A percentile compares a stretch with the other conserved stretches of the same genome.
Evolutionary conservation across 257 asterid species (phyloP).

Genomic region (Linderniella brevidens): DNA sequence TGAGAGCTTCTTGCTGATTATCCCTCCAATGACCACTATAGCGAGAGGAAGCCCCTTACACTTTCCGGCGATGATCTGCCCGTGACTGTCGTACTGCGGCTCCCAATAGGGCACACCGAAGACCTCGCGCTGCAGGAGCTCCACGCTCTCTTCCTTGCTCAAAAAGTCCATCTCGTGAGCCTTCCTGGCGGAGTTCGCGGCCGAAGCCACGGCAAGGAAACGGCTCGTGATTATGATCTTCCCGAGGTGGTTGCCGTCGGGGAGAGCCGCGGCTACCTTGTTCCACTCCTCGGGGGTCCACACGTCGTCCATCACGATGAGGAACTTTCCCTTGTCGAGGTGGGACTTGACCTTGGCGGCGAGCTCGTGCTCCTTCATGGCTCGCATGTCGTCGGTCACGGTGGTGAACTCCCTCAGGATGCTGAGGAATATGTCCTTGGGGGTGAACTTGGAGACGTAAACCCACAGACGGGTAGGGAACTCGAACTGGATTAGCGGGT

Average conservation of each 20-base stretch:
- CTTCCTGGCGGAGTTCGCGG: neutral
- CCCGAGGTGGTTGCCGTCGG: neutral
- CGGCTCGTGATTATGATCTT: conserved; percentile 6
- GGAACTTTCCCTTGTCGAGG: neutral
- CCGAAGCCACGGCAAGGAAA: neutral
- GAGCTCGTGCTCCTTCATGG: neutral
- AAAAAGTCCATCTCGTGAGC: conserved; percentile 22
- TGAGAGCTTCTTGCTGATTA: conserved; percentile 8
- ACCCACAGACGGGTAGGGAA: no score
- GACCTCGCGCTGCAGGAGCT: conserved; percentile 25
- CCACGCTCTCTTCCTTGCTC: conserved; percentile 20
- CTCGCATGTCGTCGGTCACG: neutral
- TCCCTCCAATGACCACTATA: conserved; percentile 25
- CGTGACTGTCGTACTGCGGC: conserved; percentile 13
- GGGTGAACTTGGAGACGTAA: no score
- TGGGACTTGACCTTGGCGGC: neutral
- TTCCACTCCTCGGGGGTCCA: neutral
- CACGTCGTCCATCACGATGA: conserved; percentile 2
- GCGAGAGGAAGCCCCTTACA: conserved; percentile 40
- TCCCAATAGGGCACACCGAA: conserved; percentile 14
- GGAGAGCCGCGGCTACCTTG: neutral
- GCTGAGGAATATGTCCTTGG: conserved; percentile 1
- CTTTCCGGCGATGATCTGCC: conserved; percentile 13
- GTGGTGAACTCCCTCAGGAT: conserved; percentile 1
- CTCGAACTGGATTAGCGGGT: no score